phyloP scores from a whole-genome alignment of 2,329 filamentous ascomycete species.

The Lasiodiplodia hormozganensis region DNA sequence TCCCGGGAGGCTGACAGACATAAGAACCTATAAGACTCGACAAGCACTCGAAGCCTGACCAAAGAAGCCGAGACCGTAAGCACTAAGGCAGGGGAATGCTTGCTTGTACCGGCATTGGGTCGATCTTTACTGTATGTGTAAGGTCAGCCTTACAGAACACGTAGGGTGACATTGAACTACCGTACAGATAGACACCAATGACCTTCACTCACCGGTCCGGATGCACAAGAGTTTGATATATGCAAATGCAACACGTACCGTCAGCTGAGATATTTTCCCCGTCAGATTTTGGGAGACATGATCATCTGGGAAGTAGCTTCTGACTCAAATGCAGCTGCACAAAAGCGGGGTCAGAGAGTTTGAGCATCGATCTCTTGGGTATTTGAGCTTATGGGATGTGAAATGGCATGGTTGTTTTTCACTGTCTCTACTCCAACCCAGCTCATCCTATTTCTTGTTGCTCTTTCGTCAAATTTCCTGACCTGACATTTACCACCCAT shows the following conservation, averaged over 20 bases:
- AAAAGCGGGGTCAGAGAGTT: neutral
- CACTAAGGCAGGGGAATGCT: neutral
- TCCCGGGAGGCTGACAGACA: neutral
- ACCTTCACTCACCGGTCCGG: neutral
- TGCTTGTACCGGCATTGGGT: neutral
- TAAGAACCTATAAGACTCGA: neutral
- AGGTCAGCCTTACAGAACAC: neutral
- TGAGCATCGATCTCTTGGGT: neutral
- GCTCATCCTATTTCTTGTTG: neutral
- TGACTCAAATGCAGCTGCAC: neutral
- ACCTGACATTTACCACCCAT: no score
- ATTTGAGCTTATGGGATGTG: no score
- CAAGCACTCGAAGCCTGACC: neutral
- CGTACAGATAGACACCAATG: neutral
- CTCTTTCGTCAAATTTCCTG: neutral
- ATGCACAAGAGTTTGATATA: neutral
- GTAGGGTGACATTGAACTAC: neutral
- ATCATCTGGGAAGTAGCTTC: neutral
- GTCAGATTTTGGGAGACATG: neutral
- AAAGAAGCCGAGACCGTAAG: neutral
- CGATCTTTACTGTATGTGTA: neutral
- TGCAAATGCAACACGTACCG: neutral
- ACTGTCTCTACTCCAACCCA: no score
- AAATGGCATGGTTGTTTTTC: no score
- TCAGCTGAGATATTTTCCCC: neutral